These are phyloP conservation scores for Moesziomyces aphidis DNA, from an alignment of 1,284 basidiomycete genomes.

Conservation along the genomic window DNA sequence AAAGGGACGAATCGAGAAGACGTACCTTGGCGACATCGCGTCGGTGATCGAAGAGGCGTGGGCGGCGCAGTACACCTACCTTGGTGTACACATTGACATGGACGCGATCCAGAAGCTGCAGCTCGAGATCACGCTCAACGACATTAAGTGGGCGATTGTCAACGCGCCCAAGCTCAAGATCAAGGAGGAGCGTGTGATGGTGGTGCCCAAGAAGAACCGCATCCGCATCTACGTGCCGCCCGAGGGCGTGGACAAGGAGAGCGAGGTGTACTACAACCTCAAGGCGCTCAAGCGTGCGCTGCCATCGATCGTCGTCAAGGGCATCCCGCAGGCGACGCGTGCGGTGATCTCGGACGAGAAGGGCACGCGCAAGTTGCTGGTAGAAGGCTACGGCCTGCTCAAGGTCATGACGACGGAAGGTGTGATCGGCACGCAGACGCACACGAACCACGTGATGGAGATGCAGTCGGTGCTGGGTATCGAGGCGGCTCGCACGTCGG, in stretches of 20 bases:
- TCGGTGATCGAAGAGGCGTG: conserved; percentile 95
- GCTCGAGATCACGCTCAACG: conserved; percentile 92
- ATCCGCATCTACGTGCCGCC: conserved; percentile 80
- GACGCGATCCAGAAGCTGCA: conserved; percentile 90
- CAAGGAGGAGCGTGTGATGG: conserved; percentile 75
- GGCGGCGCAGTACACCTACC: conserved; percentile 90
- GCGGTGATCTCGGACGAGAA: conserved; percentile 67
- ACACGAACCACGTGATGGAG: conserved; percentile 98
- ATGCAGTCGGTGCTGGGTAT: conserved; percentile 94
- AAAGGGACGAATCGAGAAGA: conserved; percentile 96
- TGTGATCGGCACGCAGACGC: conserved; percentile 89
- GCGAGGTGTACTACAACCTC: conserved; percentile 69
- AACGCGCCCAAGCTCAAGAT: conserved; percentile 91
- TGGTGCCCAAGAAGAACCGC: conserved; percentile 74
- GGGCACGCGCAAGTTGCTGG: conserved; percentile 63
- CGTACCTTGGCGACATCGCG: conserved; percentile 91
- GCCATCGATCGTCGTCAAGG: conserved; percentile 64
- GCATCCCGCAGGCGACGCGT: conserved; percentile 60
- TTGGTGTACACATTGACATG: conserved; percentile 91
- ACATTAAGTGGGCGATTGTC: conserved; percentile 92
- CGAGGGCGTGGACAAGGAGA: conserved; percentile 74
- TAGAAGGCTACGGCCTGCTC: conserved; percentile 92
- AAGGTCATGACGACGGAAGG: conserved; percentile 98
- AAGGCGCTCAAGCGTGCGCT: conserved; percentile 65
- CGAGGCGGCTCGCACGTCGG: conserved; percentile 92